Conservation (phyloP, 1,284 basidiomycete genomes). For the Cutaneotrichosporon arboriforme region DNA sequence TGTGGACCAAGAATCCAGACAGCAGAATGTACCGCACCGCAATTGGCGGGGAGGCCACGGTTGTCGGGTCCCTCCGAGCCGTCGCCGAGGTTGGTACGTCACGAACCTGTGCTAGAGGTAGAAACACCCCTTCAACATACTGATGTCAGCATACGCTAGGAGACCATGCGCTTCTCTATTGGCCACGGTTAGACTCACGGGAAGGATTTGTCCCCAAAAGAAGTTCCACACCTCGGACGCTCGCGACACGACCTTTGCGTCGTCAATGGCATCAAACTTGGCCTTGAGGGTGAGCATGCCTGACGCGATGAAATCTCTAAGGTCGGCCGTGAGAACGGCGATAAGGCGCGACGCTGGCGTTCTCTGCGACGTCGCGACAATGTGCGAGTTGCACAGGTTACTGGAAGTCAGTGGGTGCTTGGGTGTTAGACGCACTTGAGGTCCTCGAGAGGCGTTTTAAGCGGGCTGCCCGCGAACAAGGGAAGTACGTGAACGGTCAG, state of each 20-base stretch:
- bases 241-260: constrained; percentile 59
- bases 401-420: constrained; percentile 16
- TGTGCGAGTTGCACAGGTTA: constrained; percentile 38
- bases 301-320: constrained; percentile 71
- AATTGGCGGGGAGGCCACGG: constrained; percentile 24
- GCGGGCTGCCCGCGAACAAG: constrained; percentile 82
- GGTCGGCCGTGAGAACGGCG: constrained; percentile 64
- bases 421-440: constrained; percentile 56
- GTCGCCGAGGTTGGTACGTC: constrained; percentile 25
- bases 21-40: constrained; percentile 45
- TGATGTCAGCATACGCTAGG: constrained; percentile 11
- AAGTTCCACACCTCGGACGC: constrained; percentile 87
- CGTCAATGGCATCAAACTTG: constrained; percentile 64
- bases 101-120: constrained; percentile 47
- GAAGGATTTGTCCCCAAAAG: constrained; percentile 88
- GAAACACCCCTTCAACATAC: constrained; percentile 51
- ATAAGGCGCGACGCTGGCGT: constrained; percentile 46
- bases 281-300: constrained; percentile 90
- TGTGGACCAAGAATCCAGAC: constrained; percentile 46
- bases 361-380: constrained; percentile 37
- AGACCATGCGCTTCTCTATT: too few species aligned
- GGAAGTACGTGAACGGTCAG: constrained; percentile 82
- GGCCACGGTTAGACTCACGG: constrained; percentile 44
- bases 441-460: constrained; percentile 86
- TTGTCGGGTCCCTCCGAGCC: constrained; percentile 1